Conservation (phyloP, 805 yeast species). For the Yarrowia sp. region DNA sequence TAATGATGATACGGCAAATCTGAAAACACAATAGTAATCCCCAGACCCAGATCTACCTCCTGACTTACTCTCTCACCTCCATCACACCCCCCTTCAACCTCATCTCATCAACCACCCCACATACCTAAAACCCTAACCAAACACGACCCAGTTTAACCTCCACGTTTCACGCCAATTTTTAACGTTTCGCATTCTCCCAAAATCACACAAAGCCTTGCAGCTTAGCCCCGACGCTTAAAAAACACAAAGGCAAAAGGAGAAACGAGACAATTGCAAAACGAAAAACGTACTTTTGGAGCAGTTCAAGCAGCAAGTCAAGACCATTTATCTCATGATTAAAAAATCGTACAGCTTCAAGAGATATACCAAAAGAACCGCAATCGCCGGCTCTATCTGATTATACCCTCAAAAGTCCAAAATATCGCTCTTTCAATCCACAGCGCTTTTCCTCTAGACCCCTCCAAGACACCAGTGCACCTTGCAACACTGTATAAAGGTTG, state of each 20-base stretch:
- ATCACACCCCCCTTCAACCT: not conserved
- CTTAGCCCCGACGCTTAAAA: not conserved
- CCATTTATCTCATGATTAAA: too few species aligned
- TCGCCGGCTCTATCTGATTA: not conserved
- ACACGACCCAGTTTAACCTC: conserved; percentile 17
- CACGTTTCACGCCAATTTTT: conserved; percentile 18
- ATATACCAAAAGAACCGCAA: too few species aligned
- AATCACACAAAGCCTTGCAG: not conserved
- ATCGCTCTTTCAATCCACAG: not conserved
- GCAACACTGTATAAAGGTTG: conserved; percentile 1
- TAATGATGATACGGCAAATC: too few species aligned
- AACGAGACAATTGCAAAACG: not conserved
- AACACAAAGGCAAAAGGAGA: not conserved
- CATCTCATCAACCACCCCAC: too few species aligned
- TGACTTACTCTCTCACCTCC: not conserved
- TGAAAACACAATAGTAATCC: too few species aligned
- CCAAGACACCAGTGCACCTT: not conserved
- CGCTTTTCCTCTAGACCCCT: too few species aligned
- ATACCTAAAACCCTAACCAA: not conserved
- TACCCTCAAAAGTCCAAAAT: not conserved
- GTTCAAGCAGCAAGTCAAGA: too few species aligned
- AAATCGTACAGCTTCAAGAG: not conserved
- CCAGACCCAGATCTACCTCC: too few species aligned
- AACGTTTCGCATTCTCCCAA: conserved; percentile 13
- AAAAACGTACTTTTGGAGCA: too few species aligned